These are phyloP conservation scores for Lepidium campestre DNA, from an alignment of 441 rosid species.

Conservation along the genomic window DNA sequence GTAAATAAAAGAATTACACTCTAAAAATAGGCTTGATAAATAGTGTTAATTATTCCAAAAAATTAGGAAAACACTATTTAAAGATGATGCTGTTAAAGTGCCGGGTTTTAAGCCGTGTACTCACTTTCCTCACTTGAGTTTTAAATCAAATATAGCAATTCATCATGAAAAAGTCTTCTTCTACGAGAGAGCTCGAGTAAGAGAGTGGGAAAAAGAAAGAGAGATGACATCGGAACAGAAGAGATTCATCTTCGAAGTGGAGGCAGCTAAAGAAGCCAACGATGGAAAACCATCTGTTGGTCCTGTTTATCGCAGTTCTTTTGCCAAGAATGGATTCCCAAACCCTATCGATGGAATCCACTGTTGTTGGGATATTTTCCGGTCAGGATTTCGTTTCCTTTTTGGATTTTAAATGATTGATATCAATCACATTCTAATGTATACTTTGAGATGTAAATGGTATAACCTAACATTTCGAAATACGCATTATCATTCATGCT, in stretches of 20 bases:
- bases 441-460: no score
- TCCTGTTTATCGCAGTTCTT: conserved; percentile 70
- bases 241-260: conserved; percentile 61
- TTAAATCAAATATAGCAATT: conserved; percentile 14
- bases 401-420: no score
- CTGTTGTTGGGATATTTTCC: conserved; percentile 89
- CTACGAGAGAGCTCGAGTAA: background rate
- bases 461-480: no score
- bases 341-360: conserved; percentile 61
- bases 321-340: conserved; percentile 76
- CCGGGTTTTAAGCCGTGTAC: conserved; percentile 13
- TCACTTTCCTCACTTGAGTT: background rate
- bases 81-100: background rate
- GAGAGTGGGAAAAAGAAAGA: background rate
- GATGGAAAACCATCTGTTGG: conserved; percentile 72
- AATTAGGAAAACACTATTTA: background rate
- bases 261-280: conserved; percentile 50
- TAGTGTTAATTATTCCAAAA: background rate
- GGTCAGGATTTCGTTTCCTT: conserved; percentile 16
- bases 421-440: no score
- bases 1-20: no score
- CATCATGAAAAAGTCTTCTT: background rate
- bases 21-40: background rate
- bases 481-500: no score
- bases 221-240: conserved; percentile 29